Evolutionary conservation across 345 rosid species (phyloP), one percentile per base, ranked within the genome.

Genomic region (Hibiscus trionum): DNA sequence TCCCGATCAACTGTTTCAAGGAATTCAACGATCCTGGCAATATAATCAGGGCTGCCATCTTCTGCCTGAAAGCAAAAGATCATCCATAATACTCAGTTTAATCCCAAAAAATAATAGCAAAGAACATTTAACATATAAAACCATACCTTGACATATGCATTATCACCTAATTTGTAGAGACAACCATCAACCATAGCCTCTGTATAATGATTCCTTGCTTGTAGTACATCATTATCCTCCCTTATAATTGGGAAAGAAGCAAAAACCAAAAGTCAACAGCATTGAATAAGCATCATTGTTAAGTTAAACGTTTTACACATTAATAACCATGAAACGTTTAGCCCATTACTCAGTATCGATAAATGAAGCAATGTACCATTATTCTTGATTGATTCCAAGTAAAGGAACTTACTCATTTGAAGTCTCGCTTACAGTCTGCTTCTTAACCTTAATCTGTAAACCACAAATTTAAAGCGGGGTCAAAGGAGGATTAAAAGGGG

Each of bases 1-100:
- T 69, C 15, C 5, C 84, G 81, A 39, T 86, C 84, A 31, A 44
- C 46, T 0, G 82, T 83, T 72, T 90, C 86, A 52, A 88, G 90
- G 69, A 90, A 75, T 61, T 93, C 96, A 12, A 82, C 78, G 7
- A 90, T 86, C 52, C 75, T 83, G 35, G 94, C 86, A 7, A 87
- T 82, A 71, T 77, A 86, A 11, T 77, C 67, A 1, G 80, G 84
- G 5, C 77, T 79, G 1, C 82, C 93, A 1, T 76, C 86, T 15
- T 29, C 88, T 73, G 84, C 83, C 98, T 93, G 59, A n/a, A 68
- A 29, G 16, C 26, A 59, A 27, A 44, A 44, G 17, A 42, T 24
- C 9, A 44, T 44, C 21, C n/a, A 42, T 21, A 35, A 56, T 26
- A 11, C 3, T 58, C 16, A 39, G 31, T 7, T 61, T 27, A 16